Conservation (phyloP, 257 asterid species). For the Plantago ovata region DNA sequence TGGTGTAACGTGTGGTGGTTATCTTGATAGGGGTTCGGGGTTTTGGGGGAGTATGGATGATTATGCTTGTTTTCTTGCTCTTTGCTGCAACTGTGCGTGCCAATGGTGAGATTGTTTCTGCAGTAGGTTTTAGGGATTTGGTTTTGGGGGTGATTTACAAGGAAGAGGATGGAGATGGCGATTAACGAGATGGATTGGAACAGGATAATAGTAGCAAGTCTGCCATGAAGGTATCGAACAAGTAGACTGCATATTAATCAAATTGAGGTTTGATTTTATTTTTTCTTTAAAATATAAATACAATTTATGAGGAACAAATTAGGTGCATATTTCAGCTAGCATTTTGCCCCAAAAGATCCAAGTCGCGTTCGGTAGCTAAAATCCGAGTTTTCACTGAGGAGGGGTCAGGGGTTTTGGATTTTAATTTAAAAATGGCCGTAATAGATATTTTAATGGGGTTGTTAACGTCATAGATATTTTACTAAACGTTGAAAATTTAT, state of each 20-base stretch:
- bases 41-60: conserved; percentile 9
- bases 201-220: conserved; percentile 47
- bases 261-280: conserved; percentile 27
- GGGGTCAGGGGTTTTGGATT: too few relatives aligned
- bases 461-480: too few relatives aligned
- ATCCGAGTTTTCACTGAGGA: too few relatives aligned
- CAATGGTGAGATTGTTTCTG: conserved; percentile 27
- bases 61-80: conserved; percentile 45
- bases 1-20: conserved; percentile 27
- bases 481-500: too few relatives aligned
- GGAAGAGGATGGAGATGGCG: conserved; percentile 30
- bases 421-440: too few relatives aligned
- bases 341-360: too few relatives aligned
- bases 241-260: conserved; percentile 51
- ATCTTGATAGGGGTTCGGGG: conserved; percentile 25
- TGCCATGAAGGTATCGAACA: conserved; percentile 58
- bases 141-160: conserved; percentile 18
- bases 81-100: conserved; percentile 57
- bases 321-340: too few relatives aligned
- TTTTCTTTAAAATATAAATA: background rate
- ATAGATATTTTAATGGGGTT: too few relatives aligned
- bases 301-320: too few relatives aligned
- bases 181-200: conserved; percentile 42
- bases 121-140: conserved; percentile 20
- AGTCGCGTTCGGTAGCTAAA: too few relatives aligned